Evolutionary conservation across 1,284 basidiomycete species (phyloP).

Genomic region (Cutaneotrichosporon daszewskae): DNA sequence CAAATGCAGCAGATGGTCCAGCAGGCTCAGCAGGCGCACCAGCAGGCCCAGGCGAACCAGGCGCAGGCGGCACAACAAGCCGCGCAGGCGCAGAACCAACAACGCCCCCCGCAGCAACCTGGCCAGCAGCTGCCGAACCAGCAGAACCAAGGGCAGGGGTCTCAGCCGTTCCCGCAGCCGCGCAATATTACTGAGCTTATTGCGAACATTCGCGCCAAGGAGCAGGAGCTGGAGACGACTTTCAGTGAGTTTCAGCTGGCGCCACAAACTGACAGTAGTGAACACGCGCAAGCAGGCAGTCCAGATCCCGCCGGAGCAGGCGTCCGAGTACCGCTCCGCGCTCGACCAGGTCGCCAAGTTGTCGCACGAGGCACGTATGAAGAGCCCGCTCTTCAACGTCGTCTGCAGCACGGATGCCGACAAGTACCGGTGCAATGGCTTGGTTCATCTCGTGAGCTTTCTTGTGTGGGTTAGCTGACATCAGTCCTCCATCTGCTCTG

Average conservation of each 20-base stretch:
- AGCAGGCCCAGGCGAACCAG: slow-evolving; percentile 5
- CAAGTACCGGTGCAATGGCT: slow-evolving; percentile 7
- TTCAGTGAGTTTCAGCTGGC: slow-evolving; percentile 5
- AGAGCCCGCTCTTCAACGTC: slow-evolving; percentile 17
- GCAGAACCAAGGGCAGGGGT: slow-evolving; percentile 2
- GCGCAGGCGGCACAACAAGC: neutral
- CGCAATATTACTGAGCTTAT: slow-evolving; percentile 12
- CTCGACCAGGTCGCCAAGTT: slow-evolving; percentile 9
- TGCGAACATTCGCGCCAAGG: slow-evolving; percentile 10
- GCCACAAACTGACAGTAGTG: slow-evolving; percentile 5
- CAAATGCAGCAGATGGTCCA: slow-evolving; percentile 12
- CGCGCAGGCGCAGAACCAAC: neutral
- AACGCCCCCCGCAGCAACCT: slow-evolving; percentile 3
- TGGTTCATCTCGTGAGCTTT: slow-evolving; percentile 11
- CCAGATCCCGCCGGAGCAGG: slow-evolving; percentile 14
- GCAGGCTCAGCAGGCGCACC: slow-evolving; percentile 6
- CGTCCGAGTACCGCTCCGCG: slow-evolving; percentile 6
- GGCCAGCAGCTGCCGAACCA: slow-evolving; percentile 6
- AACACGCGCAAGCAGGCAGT: slow-evolving; percentile 11
- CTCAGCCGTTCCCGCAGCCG: slow-evolving; percentile 11
- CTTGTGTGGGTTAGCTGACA: neutral
- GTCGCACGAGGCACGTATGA: slow-evolving; percentile 12
- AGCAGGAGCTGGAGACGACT: slow-evolving; percentile 13
- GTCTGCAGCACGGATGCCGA: slow-evolving; percentile 11
- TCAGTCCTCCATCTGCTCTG: slow-evolving; percentile 11